Base-by-base conservation (phyloP, 1,284 basidiomycete species). In the Microbotryum scabiosae region DNA sequence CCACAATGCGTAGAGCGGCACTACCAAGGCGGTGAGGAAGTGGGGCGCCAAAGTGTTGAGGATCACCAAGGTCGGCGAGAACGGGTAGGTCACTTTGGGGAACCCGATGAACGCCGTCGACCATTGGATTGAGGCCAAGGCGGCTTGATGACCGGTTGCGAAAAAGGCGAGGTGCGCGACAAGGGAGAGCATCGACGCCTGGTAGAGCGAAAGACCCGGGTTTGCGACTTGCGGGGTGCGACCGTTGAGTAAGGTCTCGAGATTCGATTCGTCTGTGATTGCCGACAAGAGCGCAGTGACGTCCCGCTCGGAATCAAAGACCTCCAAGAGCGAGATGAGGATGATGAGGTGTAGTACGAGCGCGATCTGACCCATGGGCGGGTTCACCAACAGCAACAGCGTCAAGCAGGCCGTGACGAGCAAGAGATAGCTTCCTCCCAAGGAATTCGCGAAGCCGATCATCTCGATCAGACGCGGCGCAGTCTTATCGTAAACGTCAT, bases 51-150 rank as follows among this genome's bases (percentile, higher is more conserved):
- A 80, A 3, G 86, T 85, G 76, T 98, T 98, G 64, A 88, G 73
- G 2, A 82, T 72, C 5, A 94, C 86, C n/a, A 90, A 83, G 1
- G 87, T 50, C 0, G 86, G 86, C 0, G 91, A 87, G 70, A 84
- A 82, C 0, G 86, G 85, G 73, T 90, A 91, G 12, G 77, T 79
- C 50, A 92, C 79, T 0, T 78, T 82, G 0, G 83, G 75, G 81
- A 75, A 92, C 71, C 70, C 91, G 68, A 83, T 74, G 75, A 97
- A 98, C 0, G 89, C 93, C 0, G 86, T 76, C 73, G 97, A 94
- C 96, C 96, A 99, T 72, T 98, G 93, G 59, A 99, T 85, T 9
- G 88, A 86, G 1, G 90, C 82, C 48, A 98, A 80, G 0, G 87
- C 87, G 0, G 91, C 82, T 75, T 97, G 92, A 73, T 98, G 94